Evolutionary conservation across 768 basidiomycete genomes (phyloP).

Genomic region (Imleria badia): DNA sequence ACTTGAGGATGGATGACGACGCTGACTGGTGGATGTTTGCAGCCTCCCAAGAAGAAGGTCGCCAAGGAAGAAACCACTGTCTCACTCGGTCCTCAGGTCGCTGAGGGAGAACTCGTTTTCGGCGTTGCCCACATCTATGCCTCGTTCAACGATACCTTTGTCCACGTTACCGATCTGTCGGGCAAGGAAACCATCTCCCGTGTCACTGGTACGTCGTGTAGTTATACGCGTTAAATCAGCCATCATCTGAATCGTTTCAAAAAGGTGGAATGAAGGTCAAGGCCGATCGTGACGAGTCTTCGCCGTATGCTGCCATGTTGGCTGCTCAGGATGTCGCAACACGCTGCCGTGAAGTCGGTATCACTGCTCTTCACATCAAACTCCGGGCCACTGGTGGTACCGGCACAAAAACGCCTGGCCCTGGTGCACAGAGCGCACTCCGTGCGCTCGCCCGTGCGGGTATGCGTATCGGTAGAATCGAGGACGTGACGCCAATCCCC

Average conservation of each 20-base stretch:
- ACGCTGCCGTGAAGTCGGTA: slow-evolving; percentile 97
- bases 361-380: slow-evolving; percentile 99
- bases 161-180: slow-evolving; percentile 97
- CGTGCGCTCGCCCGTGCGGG: slow-evolving; percentile 98
- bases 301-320: slow-evolving; percentile 96
- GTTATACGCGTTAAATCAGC: not conserved
- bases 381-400: slow-evolving; percentile 98
- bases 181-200: slow-evolving; percentile 99
- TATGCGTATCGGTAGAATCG: slow-evolving; percentile 97
- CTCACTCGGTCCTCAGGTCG: slow-evolving; percentile 92
- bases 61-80: slow-evolving; percentile 81
- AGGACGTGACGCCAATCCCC: slow-evolving; percentile 97
- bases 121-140: slow-evolving; percentile 99
- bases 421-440: slow-evolving; percentile 96
- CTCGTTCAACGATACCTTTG: slow-evolving; percentile 99
- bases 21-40: slow-evolving; percentile 51
- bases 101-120: slow-evolving; percentile 95
- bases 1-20: slow-evolving; percentile 46
- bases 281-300: slow-evolving; percentile 99
- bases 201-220: slow-evolving; percentile 73
- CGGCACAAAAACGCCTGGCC: slow-evolving; percentile 98
- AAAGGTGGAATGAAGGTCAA: slow-evolving; percentile 99
- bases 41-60: slow-evolving; percentile 87
- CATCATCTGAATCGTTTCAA: slow-evolving; percentile 24
- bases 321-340: slow-evolving; percentile 96